These are phyloP conservation scores for Coffea eugenioides DNA, from an alignment of 257 asterid genomes.

Conservation along the genomic window DNA sequence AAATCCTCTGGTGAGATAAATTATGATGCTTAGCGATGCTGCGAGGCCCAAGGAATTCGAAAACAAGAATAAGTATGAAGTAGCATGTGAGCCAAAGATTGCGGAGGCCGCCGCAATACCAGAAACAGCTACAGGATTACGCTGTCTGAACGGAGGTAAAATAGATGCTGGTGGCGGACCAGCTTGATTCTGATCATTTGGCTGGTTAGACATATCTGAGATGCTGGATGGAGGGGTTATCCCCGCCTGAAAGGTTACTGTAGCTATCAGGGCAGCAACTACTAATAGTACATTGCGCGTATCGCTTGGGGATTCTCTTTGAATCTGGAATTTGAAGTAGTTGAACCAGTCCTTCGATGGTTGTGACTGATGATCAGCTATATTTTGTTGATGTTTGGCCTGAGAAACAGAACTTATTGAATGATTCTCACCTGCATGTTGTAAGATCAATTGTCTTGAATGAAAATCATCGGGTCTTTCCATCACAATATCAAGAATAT, in stretches of 20 bases:
- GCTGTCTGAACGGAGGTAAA: too few relatives aligned
- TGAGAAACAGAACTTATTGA: background rate
- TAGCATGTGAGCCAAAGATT: background rate
- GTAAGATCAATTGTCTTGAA: background rate
- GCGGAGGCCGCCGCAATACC: background rate
- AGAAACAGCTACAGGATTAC: background rate
- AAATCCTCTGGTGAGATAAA: constrained; percentile 6
- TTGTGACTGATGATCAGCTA: too few relatives aligned
- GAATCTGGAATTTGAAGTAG: constrained; percentile 16
- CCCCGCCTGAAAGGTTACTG: constrained; percentile 52
- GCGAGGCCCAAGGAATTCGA: background rate
- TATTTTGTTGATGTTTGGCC: constrained; percentile 7
- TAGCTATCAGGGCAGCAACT: constrained; percentile 42
- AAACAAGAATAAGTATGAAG: constrained; percentile 3
- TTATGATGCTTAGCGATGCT: background rate
- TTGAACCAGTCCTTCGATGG: constrained; percentile 28
- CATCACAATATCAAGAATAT: constrained; percentile 38
- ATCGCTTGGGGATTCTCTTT: constrained; percentile 34
- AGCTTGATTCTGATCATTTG: background rate
- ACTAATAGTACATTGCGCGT: constrained; percentile 41
- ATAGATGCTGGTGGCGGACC: background rate
- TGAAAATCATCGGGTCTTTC: constrained; percentile 8
- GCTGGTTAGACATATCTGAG: background rate
- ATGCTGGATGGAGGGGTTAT: constrained; percentile 24
- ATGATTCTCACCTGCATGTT: constrained; percentile 28